phyloP scores from a whole-genome alignment of 2,329 filamentous ascomycete genomes.

The Dichotomopilus funicola region DNA sequence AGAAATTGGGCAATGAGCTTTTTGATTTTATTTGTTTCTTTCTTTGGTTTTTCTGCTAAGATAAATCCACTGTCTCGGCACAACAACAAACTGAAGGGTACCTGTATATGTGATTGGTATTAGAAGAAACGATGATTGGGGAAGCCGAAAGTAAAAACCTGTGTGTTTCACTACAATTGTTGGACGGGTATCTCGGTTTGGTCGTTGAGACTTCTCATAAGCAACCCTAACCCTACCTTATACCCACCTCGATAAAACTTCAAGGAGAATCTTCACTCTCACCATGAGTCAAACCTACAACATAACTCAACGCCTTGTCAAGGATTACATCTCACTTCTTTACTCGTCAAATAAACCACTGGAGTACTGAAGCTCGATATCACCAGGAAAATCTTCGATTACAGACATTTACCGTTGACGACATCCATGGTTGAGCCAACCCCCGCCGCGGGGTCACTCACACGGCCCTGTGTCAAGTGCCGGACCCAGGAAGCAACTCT shows the following conservation, averaged over 20 bases:
- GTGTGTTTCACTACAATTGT: not conserved
- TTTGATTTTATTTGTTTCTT: too few species aligned
- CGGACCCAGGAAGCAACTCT: conserved; percentile 42
- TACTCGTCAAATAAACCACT: not conserved
- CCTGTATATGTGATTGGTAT: too few species aligned
- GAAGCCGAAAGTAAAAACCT: too few species aligned
- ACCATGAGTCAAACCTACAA: too few species aligned
- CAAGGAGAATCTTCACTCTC: not conserved
- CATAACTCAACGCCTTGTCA: too few species aligned
- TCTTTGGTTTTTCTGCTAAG: too few species aligned
- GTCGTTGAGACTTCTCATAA: not conserved
- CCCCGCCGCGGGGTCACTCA: conserved; percentile 13
- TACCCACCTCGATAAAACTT: too few species aligned
- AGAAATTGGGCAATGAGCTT: too few species aligned
- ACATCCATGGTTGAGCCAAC: conserved; percentile 14
- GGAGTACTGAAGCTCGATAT: not conserved
- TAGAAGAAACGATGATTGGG: too few species aligned
- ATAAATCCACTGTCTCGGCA: too few species aligned
- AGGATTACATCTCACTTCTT: not conserved
- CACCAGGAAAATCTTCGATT: not conserved
- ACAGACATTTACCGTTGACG: not conserved
- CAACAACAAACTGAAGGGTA: too few species aligned
- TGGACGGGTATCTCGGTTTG: not conserved
- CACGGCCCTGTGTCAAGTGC: conserved; percentile 49
- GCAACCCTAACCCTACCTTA: not conserved